Percentiles rank a stretch among this genome's conserved stretches.
Conservation (phyloP, 805 yeast genomes). For the Hagleromyces aurorensis region DNA sequence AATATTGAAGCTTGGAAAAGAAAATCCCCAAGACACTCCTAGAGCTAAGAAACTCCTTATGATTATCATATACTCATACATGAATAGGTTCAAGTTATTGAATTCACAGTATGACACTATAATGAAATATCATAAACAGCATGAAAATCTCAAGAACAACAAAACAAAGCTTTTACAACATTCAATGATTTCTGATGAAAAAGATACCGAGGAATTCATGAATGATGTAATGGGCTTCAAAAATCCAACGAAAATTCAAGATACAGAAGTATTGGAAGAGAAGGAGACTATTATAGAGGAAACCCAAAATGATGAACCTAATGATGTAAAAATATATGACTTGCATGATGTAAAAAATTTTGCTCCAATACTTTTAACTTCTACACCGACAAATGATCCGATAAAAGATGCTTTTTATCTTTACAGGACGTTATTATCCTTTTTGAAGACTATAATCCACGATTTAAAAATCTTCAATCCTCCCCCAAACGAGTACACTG, state of each 20-base stretch:
- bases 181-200: constrained; percentile 27
- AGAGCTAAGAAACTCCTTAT: constrained; percentile 60
- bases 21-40: constrained; percentile 68
- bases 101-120: constrained; percentile 65
- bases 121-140: constrained; percentile 50
- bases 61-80: constrained; percentile 81
- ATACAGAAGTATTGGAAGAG: constrained; percentile 29
- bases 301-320: constrained; percentile 7
- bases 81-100: constrained; percentile 67
- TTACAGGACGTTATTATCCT: constrained; percentile 82
- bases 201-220: constrained; percentile 34
- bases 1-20: constrained; percentile 55
- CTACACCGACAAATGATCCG: constrained; percentile 47
- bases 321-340: constrained; percentile 25
- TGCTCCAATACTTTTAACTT: constrained; percentile 54
- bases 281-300: constrained; percentile 16
- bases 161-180: constrained; percentile 37
- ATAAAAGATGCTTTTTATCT: constrained; percentile 82
- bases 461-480: constrained; percentile 89
- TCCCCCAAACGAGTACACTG: constrained; percentile 51
- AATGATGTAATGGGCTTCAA: constrained; percentile 12
- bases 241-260: constrained; percentile 17
- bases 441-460: constrained; percentile 80
- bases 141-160: constrained; percentile 37
- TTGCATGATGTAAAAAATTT: constrained; percentile 40